These are phyloP conservation scores for Tetratostichococcus sp. DNA, from an alignment of 139 green algal genomes.

Conservation along the genomic window DNA sequence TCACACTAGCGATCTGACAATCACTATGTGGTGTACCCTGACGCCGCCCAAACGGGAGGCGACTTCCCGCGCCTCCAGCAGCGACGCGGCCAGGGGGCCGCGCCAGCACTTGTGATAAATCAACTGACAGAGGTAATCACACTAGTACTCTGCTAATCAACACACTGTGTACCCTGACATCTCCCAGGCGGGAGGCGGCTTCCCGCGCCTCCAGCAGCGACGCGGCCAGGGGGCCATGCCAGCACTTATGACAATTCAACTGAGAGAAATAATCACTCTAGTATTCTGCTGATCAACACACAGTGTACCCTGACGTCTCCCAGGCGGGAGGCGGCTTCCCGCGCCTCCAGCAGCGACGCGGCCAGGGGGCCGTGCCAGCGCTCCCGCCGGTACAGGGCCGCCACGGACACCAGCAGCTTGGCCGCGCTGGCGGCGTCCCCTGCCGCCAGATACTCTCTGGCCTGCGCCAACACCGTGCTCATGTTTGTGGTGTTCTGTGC, in stretches of 20 bases:
- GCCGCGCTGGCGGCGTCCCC: conserved; percentile 8
- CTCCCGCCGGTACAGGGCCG: conserved; percentile 27
- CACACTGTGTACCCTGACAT: too few relatives aligned
- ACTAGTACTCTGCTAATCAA: too few relatives aligned
- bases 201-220: conserved; percentile 33
- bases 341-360: conserved; percentile 24
- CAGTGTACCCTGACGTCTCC: too few relatives aligned
- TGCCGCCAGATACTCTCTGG: conserved; percentile 12
- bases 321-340: conserved; percentile 29
- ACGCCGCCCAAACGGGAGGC: too few relatives aligned
- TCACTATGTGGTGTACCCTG: too few relatives aligned
- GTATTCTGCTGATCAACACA: too few relatives aligned
- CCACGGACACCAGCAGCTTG: conserved; percentile 13
- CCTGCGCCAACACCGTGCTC: too few relatives aligned
- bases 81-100: conserved; percentile 10
- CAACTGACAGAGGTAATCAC: too few relatives aligned
- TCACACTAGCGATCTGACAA: too few relatives aligned
- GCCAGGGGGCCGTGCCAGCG: conserved; percentile 29
- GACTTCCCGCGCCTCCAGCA: conserved; percentile 37
- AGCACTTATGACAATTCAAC: too few relatives aligned
- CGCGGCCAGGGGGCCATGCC: conserved; percentile 20
- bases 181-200: conserved; percentile 24
- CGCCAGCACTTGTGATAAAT: conserved; percentile 38
- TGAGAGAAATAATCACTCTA: too few relatives aligned
- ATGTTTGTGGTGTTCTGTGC: too few relatives aligned